Evolutionary conservation across 1,284 basidiomycete species (phyloP).

Genomic region (Pholiota adiposa): DNA sequence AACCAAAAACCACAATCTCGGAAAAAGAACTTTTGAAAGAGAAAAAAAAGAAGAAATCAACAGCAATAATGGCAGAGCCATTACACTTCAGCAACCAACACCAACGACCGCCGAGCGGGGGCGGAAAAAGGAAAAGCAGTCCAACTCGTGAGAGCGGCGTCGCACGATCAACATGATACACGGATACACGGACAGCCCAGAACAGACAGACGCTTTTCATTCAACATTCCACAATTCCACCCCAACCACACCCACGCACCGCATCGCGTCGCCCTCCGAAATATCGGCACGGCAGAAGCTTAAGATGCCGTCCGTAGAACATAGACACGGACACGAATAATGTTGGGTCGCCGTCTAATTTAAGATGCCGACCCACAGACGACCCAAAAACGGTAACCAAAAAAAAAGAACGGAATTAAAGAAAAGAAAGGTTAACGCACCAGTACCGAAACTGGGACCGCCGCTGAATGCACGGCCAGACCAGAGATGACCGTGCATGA

Average conservation of each 20-base stretch:
- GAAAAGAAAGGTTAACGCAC: slow-evolving; percentile 41
- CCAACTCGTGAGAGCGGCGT: not conserved
- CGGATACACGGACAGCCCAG: not conserved
- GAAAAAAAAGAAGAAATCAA: not conserved
- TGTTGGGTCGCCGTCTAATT: not conserved
- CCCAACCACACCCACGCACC: not conserved
- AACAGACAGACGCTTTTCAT: not conserved
- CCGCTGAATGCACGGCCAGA: slow-evolving; percentile 89
- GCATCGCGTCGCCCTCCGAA: not conserved
- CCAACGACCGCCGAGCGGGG: too few relatives aligned
- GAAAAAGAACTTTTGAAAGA: too few relatives aligned
- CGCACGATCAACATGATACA: not conserved
- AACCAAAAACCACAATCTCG: too few relatives aligned
- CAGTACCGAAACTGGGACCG: slow-evolving; percentile 92
- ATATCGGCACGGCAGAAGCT: not conserved
- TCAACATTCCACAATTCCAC: too few relatives aligned
- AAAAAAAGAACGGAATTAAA: slow-evolving; percentile 17
- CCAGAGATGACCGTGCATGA: slow-evolving; percentile 94
- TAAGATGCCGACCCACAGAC: not conserved
- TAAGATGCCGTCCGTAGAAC: not conserved
- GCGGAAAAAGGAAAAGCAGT: not conserved
- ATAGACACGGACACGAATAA: not conserved
- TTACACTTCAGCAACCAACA: too few relatives aligned
- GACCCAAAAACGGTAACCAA: slow-evolving; percentile 3
- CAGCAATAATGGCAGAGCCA: not conserved